These are phyloP conservation scores for Microcyclospora tardicrescens DNA, from an alignment of 2,329 filamentous ascomycete genomes.

Conservation along the genomic window DNA sequence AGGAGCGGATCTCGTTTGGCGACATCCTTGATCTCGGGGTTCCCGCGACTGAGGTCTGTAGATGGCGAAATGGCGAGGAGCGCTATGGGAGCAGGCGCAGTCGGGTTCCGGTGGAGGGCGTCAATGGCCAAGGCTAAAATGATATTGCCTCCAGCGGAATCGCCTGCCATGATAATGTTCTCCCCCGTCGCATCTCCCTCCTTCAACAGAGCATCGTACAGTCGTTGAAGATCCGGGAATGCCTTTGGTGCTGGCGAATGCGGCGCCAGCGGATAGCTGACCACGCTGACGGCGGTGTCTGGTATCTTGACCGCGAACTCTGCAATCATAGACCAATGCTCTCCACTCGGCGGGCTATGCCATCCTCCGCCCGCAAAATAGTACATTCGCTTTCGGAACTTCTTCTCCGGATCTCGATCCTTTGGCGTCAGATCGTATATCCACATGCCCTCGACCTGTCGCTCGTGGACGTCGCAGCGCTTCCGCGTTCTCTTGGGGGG, in stretches of 20 bases:
- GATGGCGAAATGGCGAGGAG: constrained; percentile 37
- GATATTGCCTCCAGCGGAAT: constrained; percentile 45
- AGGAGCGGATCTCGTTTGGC: constrained; percentile 36
- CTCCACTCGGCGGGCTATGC: constrained; percentile 35
- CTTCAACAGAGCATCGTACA: constrained; percentile 32
- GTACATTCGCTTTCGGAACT: constrained; percentile 28
- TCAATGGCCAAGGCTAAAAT: constrained; percentile 30
- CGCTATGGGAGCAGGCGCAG: constrained; percentile 20
- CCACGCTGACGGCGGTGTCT: constrained; percentile 29
- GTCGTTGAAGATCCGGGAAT: constrained; percentile 34
- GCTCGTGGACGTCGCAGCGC: constrained; percentile 27
- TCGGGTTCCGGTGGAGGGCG: constrained; percentile 22
- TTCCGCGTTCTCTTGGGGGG: constrained; percentile 23
- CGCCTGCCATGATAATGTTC: constrained; percentile 38
- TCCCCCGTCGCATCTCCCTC: constrained; percentile 28
- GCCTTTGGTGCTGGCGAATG: constrained; percentile 36
- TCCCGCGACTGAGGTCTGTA: constrained; percentile 35
- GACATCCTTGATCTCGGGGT: constrained; percentile 30
- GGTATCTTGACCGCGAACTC: constrained; percentile 33
- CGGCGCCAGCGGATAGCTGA: constrained; percentile 44
- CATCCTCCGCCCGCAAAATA: constrained; percentile 47
- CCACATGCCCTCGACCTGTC: constrained; percentile 30
- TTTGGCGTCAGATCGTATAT: constrained; percentile 32
- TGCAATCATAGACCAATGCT: constrained; percentile 41
- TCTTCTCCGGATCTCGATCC: constrained; percentile 5